These are phyloP conservation scores for Gossypium thurberi DNA, from an alignment of 345 rosid genomes.

Conservation along the genomic window DNA sequence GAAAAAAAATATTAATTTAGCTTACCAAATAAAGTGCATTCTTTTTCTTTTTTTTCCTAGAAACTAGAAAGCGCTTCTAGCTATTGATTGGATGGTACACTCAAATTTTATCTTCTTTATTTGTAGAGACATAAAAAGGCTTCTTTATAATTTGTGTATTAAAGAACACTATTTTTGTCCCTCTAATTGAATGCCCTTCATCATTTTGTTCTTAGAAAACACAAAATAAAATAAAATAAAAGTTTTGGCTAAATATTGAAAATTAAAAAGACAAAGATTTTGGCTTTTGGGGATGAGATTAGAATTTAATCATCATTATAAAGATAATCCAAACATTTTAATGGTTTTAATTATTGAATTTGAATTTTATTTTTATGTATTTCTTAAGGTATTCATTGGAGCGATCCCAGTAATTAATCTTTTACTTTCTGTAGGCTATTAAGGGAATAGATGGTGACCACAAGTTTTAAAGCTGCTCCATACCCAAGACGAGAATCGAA, in stretches of 20 bases:
- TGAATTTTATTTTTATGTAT: too few species aligned
- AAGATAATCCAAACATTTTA: background rate
- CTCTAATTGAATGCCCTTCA: background rate
- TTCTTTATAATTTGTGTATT: background rate
- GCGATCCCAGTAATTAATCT: too few species aligned
- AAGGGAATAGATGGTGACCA: too few species aligned
- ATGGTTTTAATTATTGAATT: too few species aligned
- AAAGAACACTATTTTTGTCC: background rate
- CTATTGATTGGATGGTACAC: background rate
- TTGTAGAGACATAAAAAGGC: slow-evolving; percentile 7
- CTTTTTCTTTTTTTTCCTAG: background rate
- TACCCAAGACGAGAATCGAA: too few species aligned
- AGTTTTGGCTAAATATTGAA: background rate
- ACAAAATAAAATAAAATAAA: background rate
- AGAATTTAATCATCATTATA: background rate
- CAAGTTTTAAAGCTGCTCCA: too few species aligned
- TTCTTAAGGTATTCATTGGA: too few species aligned
- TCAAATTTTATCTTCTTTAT: background rate
- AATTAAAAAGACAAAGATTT: background rate
- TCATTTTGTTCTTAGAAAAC: slow-evolving; percentile 12
- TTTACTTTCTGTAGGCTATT: too few species aligned
- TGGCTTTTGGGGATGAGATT: background rate
- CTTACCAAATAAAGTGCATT: background rate
- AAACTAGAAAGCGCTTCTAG: slow-evolving; percentile 3
- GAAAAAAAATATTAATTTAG: too few species aligned